A percentile compares a stretch with the other conserved stretches of the same genome.
Conservation (phyloP, 768 basidiomycete genomes). For the Tylopilus subfusipes region DNA sequence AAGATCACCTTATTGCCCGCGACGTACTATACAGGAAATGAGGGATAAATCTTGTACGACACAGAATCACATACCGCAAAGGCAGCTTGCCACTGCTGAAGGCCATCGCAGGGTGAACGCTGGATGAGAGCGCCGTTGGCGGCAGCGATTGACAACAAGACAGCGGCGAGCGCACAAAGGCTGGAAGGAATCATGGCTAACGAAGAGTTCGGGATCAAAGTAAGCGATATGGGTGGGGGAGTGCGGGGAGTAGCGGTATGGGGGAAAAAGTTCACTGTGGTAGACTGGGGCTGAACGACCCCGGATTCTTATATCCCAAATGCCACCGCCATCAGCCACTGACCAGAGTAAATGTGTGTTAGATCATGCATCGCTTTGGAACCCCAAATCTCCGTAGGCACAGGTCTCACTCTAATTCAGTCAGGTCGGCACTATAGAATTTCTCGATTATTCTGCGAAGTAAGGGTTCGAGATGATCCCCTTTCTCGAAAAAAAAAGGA, state of each 20-base stretch:
- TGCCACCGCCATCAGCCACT: conserved; percentile 17
- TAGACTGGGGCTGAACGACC: neutral
- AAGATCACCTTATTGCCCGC: conserved; percentile 24
- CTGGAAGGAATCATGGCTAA: conserved; percentile 10
- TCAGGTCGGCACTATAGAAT: neutral
- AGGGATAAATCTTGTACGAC: neutral
- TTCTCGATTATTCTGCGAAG: neutral
- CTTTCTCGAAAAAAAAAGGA: neutral
- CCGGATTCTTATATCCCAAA: conserved; percentile 8
- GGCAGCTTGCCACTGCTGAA: conserved; percentile 23
- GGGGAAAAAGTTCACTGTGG: neutral
- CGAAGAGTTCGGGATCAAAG: too few relatives aligned
- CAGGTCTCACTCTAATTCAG: neutral
- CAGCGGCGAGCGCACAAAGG: neutral
- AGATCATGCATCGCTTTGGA: neutral
- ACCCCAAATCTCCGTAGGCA: neutral
- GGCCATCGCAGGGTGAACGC: conserved; percentile 16
- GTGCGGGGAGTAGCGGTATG: neutral
- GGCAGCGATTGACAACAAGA: conserved; percentile 9
- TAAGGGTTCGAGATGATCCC: neutral
- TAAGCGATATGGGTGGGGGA: neutral
- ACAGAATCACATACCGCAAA: conserved; percentile 15
- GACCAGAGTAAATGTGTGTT: neutral
- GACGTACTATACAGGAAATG: conserved; percentile 17
- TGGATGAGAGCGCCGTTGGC: conserved; percentile 16